Evolutionary conservation across 768 basidiomycete genomes (phyloP).

Genomic region (Naganishia randhawae): DNA sequence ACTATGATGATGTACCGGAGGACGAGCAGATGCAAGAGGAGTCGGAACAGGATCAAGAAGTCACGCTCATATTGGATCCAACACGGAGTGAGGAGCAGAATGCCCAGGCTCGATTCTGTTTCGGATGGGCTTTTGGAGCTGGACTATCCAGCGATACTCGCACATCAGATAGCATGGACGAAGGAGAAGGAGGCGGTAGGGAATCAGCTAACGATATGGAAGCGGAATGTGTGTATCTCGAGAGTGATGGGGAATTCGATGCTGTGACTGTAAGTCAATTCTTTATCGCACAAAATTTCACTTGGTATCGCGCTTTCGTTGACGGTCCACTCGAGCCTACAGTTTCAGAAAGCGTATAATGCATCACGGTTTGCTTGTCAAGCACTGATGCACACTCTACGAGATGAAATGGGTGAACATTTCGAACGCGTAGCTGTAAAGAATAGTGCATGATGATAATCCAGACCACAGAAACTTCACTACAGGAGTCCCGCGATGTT

Average conservation of each 20-base stretch:
- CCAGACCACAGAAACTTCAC: not conserved
- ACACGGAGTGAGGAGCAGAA: conserved; percentile 23
- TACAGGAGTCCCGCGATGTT: no score
- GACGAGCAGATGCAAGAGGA: conserved; percentile 18
- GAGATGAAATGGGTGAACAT: conserved; percentile 13
- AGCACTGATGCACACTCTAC: conserved; percentile 11
- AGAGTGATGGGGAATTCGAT: conserved; percentile 45
- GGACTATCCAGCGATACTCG: conserved; percentile 28
- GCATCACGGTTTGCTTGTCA: conserved; percentile 24
- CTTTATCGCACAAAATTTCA: no score
- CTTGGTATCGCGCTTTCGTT: not conserved
- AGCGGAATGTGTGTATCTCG: conserved; percentile 34
- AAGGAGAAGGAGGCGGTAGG: not conserved
- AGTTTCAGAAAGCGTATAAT: conserved; percentile 31
- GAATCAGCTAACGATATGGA: conserved; percentile 25
- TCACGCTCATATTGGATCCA: conserved; percentile 40
- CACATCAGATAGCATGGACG: not conserved
- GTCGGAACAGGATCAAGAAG: conserved; percentile 13
- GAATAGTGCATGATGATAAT: not conserved
- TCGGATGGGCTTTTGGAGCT: conserved; percentile 46
- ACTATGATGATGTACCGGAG: conserved; percentile 15
- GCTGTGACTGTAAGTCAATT: conserved; percentile 19
- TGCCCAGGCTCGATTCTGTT: conserved; percentile 33
- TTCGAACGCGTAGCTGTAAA: not conserved
- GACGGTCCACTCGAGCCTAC: not conserved